Percentiles rank a stretch among this genome's conserved stretches.
These are phyloP conservation scores for Fagopyrum esculentum DNA, from an alignment of 148 eudicot species.

Conservation along the genomic window DNA sequence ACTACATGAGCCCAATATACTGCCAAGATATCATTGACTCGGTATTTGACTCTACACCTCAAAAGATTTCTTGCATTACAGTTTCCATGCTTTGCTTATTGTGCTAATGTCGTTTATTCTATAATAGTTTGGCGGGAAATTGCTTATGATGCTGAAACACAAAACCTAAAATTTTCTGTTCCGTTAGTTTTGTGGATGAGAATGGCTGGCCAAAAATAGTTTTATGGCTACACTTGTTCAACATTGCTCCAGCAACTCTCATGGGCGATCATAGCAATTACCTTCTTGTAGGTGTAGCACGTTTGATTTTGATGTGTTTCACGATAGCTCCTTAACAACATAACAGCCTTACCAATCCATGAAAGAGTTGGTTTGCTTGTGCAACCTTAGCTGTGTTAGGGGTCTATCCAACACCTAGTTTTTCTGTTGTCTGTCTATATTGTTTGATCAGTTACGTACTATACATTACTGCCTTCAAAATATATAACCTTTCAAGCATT, in stretches of 20 bases:
- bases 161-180: neutral
- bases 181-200: neutral
- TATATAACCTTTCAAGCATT: neutral
- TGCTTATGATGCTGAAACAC: neutral
- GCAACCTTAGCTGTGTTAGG: too few relatives aligned
- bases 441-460: neutral
- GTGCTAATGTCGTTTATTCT: neutral
- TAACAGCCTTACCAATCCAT: neutral
- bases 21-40: constrained; percentile 96
- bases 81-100: neutral
- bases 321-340: neutral
- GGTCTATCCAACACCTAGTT: neutral
- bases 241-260: neutral
- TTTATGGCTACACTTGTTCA: neutral
- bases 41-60: constrained; percentile 30
- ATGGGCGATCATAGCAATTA: neutral
- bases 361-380: neutral
- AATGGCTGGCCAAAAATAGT: neutral
- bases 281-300: neutral
- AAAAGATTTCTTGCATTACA: neutral
- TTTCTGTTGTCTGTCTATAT: neutral
- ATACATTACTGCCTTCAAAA: neutral
- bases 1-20: constrained; percentile 99
- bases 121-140: neutral
- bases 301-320: neutral